Base-by-base conservation (phyloP, 768 basidiomycete genomes). In the Cytidiella melzeri region DNA sequence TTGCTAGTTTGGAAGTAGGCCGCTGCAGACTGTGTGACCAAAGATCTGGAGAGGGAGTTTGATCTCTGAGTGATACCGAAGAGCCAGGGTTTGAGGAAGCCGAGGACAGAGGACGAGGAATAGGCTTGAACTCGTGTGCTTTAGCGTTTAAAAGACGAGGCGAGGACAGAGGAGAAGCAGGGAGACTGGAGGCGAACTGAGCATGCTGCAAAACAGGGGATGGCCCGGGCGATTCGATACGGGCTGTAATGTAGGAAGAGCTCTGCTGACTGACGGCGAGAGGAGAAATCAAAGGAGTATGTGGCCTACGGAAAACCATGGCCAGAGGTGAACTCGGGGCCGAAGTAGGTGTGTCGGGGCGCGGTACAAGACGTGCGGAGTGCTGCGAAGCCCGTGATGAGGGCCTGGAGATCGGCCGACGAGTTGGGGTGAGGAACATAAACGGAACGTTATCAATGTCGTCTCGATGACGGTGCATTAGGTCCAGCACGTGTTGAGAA, bases 401-500 rank as follows among this genome's bases (percentile, higher is more conserved):
- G 13, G 87, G 87, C 9, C 87, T 80, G 10, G 87, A 89, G 44
- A 84, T 76, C 25, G 87, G 88, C 18, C 87, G 80, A 52, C 84
- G 76, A 26, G 83, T 87, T 19, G 87, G 85, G 4, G 87, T 91
- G 43, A 92, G 72, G 68, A 85, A 88, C 48, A 90, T 70, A 63
- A 92, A 92, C 0, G 88, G 87, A 5, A 89, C 84, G 18, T 86
- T 85, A 11, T 84, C 81, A 36, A 85, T 70, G 70, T 90, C 84
- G 75, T 95, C 92, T 53, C 81, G 76, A 65, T 93, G 89, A 68
- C 88, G 87, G 69, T 97, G 94, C 94, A 97, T 96, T 54, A 96
- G 77, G 62, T 95, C 92, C 18, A 97, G 73, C 51, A 93, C 89
- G 62, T 84, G 80, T 58, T 93, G 87, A 62, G 96, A 93, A 54